phyloP scores from a whole-genome alignment of 2,329 filamentous ascomycete species.

The Fusarium transvaalense region DNA sequence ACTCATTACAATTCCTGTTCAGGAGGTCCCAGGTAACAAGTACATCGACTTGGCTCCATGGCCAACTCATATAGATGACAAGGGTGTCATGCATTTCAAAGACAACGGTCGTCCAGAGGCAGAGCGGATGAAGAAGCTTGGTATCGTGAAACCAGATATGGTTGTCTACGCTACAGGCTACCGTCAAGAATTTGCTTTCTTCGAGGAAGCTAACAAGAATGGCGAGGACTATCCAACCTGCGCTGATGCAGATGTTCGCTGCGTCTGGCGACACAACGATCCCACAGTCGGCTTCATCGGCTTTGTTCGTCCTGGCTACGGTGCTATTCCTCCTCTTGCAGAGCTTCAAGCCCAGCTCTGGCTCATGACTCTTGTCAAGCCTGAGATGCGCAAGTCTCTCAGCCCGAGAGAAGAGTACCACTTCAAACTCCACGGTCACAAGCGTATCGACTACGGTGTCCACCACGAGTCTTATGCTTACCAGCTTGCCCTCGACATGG shows the following conservation, averaged over 20 bases:
- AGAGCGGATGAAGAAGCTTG: slow-evolving; percentile 46
- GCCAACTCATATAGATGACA: slow-evolving; percentile 50
- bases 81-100: slow-evolving; percentile 52
- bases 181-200: neutral
- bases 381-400: neutral
- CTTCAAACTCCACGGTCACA: neutral
- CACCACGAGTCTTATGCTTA: neutral
- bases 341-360: slow-evolving; percentile 55
- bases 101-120: slow-evolving; percentile 50
- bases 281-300: neutral
- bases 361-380: slow-evolving; percentile 35
- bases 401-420: neutral
- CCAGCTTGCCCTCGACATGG: neutral
- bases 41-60: slow-evolving; percentile 51
- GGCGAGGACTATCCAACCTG: neutral
- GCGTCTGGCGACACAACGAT: neutral
- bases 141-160: neutral
- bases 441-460: neutral
- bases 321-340: neutral
- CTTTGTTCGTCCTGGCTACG: neutral
- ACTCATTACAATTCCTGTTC: neutral
- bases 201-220: neutral
- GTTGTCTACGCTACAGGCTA: neutral
- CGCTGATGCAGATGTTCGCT: neutral
- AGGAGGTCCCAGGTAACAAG: neutral